Base-by-base conservation (phyloP, 73 alveolate genomes). In the Paramecium octaurelia region DNA sequence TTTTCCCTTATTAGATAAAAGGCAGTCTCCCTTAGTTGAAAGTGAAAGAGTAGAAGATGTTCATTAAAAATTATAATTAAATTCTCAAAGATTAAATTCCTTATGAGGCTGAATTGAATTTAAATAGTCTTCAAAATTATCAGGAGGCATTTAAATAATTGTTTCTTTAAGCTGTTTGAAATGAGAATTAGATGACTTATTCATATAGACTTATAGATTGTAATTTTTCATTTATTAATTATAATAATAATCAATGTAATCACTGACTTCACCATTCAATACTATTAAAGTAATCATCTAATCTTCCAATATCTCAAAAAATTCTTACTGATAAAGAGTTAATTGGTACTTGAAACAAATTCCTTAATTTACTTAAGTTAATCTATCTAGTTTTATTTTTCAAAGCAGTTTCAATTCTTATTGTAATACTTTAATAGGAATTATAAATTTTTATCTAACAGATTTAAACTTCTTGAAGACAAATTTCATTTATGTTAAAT, bases 21-120 rank as follows among this genome's bases (percentile, higher is more conserved):
- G 16, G 98, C 99, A 50, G 99, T 93, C 92, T 96, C 98, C 16
- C 98, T 88, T 93, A 93, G 88, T 93, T 23, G 95, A 91, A 24
- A 95, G 93, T 34, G 69, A 85, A 44, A 91, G 83, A 18, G 83
- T 89, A 44, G 91, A 68, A 18, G 95, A 93, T 18, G 93, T 96
- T 93, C 98, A 54, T 96, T 95, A 77, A 97, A 97, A 97, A 75
- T 95, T 93, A 50, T 93, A 95, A 58, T 97, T 97, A 85, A 95
- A 95, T 90, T 97, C 89, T 91, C 97, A 58, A 4, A 95, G 70
- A 95, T 92, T 14, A 96, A 94, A 88, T 88, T 98, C 99, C 69
- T 99, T 95, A 12, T 99, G 99, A 14, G 99, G 99, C 50, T 98
- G 97, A 86, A 98, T 98, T 43, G 99, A 93, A 93, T 98, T 98